A percentile compares a stretch with the other conserved stretches of the same genome.
These are phyloP conservation scores for Tuber melanosporum DNA, from an alignment of 495 filamentous ascomycete species.

Conservation along the genomic window DNA sequence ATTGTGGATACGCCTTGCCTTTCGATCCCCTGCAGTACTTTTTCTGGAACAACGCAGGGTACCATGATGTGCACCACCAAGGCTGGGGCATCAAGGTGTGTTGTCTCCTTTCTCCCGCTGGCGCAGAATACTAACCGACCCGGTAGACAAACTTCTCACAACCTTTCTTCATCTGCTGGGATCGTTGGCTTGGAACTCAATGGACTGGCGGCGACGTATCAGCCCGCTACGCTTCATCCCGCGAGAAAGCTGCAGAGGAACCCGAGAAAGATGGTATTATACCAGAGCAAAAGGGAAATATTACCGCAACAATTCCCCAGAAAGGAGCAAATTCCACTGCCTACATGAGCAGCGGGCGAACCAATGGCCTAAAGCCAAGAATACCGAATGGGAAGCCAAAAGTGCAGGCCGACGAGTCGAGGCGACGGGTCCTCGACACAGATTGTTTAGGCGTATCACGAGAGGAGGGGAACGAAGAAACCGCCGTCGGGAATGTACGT, in stretches of 20 bases:
- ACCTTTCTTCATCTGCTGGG: conserved; percentile 85
- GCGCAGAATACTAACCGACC: conserved; percentile 15
- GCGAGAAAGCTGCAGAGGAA: conserved; percentile 31
- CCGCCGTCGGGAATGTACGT: background rate
- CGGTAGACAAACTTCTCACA: conserved; percentile 58
- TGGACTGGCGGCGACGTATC: conserved; percentile 56
- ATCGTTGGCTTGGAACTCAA: conserved; percentile 61
- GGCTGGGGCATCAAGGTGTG: conserved; percentile 94
- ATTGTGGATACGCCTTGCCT: conserved; percentile 90
- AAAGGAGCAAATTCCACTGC: conserved; percentile 13
- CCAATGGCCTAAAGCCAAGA: conserved; percentile 22
- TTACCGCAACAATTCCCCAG: background rate
- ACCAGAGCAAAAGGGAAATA: conserved; percentile 19
- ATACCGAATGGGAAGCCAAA: conserved; percentile 19
- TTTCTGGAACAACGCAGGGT: conserved; percentile 86
- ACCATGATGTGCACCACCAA: conserved; percentile 97
- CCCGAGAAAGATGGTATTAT: conserved; percentile 9
- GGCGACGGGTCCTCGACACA: conserved; percentile 10
- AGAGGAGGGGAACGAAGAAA: conserved; percentile 19
- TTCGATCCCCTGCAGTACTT: conserved; percentile 90
- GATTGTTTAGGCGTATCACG: conserved; percentile 9
- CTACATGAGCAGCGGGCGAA: conserved; percentile 16
- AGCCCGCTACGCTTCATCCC: conserved; percentile 33
- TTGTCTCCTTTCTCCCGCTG: conserved; percentile 38
- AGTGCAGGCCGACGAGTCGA: conserved; percentile 16